Evolutionary conservation across 495 filamentous ascomycete species (phyloP).

Genomic region (Xylaria cubensis): DNA sequence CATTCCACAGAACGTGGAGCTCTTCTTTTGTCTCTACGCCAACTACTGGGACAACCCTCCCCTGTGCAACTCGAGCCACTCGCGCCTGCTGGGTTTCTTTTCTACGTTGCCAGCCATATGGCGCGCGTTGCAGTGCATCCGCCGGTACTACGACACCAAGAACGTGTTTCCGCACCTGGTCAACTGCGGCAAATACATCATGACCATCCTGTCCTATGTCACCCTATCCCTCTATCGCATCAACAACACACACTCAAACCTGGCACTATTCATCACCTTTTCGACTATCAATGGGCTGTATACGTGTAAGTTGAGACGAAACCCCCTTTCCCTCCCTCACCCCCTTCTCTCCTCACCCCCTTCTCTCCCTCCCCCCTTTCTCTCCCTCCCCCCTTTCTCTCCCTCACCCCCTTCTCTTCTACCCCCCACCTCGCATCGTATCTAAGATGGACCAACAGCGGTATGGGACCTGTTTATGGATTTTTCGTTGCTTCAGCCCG

Average conservation of each 20-base stretch:
- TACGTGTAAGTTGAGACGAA: constrained; percentile 61
- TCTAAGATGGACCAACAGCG: constrained; percentile 45
- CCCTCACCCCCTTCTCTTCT: too few species aligned
- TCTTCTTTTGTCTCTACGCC: constrained; percentile 95
- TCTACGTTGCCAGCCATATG: constrained; percentile 82
- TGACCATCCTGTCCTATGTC: constrained; percentile 79
- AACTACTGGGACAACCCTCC: constrained; percentile 71
- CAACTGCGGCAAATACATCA: constrained; percentile 91
- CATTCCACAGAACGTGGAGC: constrained; percentile 72
- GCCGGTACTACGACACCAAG: constrained; percentile 85
- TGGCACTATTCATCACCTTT: constrained; percentile 76
- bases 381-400: too few species aligned
- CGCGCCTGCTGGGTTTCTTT: constrained; percentile 85
- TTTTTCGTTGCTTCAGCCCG: constrained; percentile 83
- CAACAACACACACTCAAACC: constrained; percentile 56
- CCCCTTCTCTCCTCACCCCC: too few species aligned
- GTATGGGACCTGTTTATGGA: constrained; percentile 99
- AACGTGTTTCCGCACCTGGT: constrained; percentile 91
- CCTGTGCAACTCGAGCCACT: constrained; percentile 86
- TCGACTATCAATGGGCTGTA: constrained; percentile 83
- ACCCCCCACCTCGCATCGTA: background rate
- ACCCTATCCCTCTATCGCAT: constrained; percentile 84
- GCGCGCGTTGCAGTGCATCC: constrained; percentile 88
- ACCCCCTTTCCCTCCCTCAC: too few species aligned
- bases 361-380: too few species aligned